A percentile compares a stretch with the other conserved stretches of the same genome.
Evolutionary conservation across 108 stramenopile species (phyloP).

Genomic region (Cyclostephanos invisitatus): DNA sequence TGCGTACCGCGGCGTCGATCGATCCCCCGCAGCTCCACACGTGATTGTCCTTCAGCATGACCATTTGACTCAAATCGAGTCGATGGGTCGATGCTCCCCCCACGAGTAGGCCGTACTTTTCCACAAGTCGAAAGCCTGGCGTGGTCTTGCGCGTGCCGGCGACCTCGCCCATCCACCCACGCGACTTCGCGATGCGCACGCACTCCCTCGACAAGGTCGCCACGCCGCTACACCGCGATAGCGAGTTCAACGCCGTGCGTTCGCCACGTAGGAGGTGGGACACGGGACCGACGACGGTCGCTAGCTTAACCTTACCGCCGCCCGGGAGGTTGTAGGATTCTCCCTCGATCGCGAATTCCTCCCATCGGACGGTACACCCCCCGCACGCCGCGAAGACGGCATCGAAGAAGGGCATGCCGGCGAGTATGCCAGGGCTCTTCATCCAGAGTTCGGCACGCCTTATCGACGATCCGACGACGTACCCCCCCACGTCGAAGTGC

Average conservation of each 20-base stretch:
- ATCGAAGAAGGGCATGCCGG: conserved; percentile 94
- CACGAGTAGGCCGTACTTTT: conserved; percentile 98
- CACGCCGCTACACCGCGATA: conserved; percentile 96
- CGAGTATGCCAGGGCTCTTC: conserved; percentile 86
- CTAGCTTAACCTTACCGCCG: conserved; percentile 61
- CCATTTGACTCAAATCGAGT: conserved; percentile 97
- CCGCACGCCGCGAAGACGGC: conserved; percentile 79
- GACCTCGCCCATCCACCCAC: conserved; percentile 90
- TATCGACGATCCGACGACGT: conserved; percentile 82
- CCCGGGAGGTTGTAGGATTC: conserved; percentile 23
- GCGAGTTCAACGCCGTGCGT: conserved; percentile 94
- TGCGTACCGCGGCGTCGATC: conserved; percentile 88
- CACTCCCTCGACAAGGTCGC: conserved; percentile 76
- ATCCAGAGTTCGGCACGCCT: conserved; percentile 77
- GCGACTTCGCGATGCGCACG: conserved; percentile 49
- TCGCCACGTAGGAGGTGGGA: conserved; percentile 92
- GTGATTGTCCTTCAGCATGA: conserved; percentile 99
- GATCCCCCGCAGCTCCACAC: conserved; percentile 87
- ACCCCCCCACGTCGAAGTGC: conserved; percentile 95
- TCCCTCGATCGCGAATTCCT: conserved; percentile 76
- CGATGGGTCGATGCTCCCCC: conserved; percentile 96
- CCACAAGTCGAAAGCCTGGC: conserved; percentile 96
- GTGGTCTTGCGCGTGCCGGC: conserved; percentile 99
- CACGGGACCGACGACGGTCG: conserved; percentile 88
- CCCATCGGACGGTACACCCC: conserved; percentile 86